A percentile compares a stretch with the other conserved stretches of the same genome.
Conservation (phyloP, 352 stramenopile species). For the Globisporangium cylindrosporum region DNA sequence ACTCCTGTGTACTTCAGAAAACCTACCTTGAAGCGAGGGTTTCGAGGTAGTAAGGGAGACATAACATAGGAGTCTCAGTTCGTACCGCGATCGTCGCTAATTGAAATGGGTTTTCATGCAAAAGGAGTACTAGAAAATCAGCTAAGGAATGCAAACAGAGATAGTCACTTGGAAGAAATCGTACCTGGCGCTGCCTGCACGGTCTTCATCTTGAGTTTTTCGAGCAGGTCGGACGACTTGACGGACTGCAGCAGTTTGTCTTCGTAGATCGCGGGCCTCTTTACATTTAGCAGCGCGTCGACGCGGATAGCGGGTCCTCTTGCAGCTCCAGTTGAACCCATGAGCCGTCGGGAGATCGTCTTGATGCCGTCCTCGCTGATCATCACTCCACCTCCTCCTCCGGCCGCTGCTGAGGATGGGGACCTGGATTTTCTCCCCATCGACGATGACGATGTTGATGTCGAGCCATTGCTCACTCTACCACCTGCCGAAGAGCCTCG, state of each 20-base stretch:
- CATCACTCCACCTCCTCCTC: not conserved
- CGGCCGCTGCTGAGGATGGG: not conserved
- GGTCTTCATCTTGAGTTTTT: constrained; percentile 50
- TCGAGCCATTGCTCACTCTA: not conserved
- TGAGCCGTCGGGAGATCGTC: constrained; percentile 40
- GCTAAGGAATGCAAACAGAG: not conserved
- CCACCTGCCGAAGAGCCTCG: not conserved
- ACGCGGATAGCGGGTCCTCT: constrained; percentile 2
- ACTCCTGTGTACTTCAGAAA: not conserved
- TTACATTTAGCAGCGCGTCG: constrained; percentile 47
- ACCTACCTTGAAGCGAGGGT: not conserved
- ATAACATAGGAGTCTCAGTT: not conserved
- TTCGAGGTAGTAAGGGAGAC: not conserved
- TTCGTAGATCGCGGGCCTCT: constrained; percentile 58
- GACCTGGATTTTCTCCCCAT: constrained; percentile 2
- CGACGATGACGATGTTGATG: not conserved
- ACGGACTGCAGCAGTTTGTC: constrained; percentile 48
- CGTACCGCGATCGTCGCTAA: constrained; percentile 10
- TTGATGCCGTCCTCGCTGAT: constrained; percentile 58
- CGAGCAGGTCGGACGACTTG: constrained; percentile 38
- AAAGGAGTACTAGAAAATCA: not conserved
- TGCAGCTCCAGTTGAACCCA: constrained; percentile 16
- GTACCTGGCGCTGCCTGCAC: constrained; percentile 44
- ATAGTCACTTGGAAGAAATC: no score
- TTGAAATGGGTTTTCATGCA: not conserved